A percentile compares a stretch with the other conserved stretches of the same genome.
phyloP scores from a whole-genome alignment of 371 early-diverging fungal genomes.

The Haplosporangium sp. region DNA sequence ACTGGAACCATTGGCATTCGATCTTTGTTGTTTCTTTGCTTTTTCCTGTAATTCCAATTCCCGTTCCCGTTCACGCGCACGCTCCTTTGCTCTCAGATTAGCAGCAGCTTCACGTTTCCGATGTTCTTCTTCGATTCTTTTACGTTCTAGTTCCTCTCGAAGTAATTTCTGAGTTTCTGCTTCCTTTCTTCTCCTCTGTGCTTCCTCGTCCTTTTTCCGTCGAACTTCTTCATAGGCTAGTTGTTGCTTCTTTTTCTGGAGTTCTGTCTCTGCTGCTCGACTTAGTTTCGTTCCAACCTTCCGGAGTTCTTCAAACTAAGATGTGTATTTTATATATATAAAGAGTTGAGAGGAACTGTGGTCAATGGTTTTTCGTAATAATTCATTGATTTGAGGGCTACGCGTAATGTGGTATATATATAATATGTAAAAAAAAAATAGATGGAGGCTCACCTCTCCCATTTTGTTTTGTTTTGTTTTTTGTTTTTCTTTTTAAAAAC shows the following conservation, averaged over 20 bases:
- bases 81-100: slow-evolving; percentile 42
- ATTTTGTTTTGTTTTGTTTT: too few species aligned
- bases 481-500: too few species aligned
- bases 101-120: slow-evolving; percentile 31
- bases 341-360: neutral
- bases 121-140: slow-evolving; percentile 34
- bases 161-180: slow-evolving; percentile 38
- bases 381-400: too few species aligned
- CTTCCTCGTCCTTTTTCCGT: slow-evolving; percentile 44
- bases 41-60: slow-evolving; percentile 31
- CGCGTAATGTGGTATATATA: too few species aligned
- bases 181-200: slow-evolving; percentile 26
- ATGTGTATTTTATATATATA: neutral
- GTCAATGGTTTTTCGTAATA: neutral
- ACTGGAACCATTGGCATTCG: slow-evolving; percentile 15
- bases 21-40: slow-evolving; percentile 24
- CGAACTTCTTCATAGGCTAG: slow-evolving; percentile 37
- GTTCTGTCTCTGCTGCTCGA: slow-evolving; percentile 41
- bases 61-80: slow-evolving; percentile 35
- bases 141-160: slow-evolving; percentile 33
- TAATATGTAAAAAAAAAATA: too few species aligned
- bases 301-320: slow-evolving; percentile 43
- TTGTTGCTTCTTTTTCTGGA: slow-evolving; percentile 45
- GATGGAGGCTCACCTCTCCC: too few species aligned
- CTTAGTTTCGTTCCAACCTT: slow-evolving; percentile 46